phyloP scores from a whole-genome alignment of 768 basidiomycete genomes.

The Mycena olivaceomarginata region DNA sequence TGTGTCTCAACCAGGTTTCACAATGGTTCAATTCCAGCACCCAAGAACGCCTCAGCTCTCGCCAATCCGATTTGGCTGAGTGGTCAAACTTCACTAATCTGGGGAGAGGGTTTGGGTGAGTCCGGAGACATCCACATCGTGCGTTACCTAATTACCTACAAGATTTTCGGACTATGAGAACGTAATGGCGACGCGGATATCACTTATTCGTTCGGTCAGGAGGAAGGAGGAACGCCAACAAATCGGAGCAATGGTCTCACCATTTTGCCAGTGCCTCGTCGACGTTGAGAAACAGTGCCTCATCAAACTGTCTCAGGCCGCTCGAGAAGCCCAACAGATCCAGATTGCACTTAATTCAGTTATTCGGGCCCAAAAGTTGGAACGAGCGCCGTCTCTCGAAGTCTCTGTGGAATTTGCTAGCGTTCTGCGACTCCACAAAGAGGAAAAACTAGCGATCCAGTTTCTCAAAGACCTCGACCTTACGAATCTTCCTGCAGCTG shows the following conservation, averaged over 20 bases:
- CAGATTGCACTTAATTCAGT: constrained; percentile 94
- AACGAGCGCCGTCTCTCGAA: constrained; percentile 63
- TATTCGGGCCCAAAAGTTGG: constrained; percentile 82
- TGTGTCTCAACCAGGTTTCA: constrained; percentile 88
- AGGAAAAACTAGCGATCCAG: constrained; percentile 89
- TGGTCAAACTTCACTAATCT: constrained; percentile 69
- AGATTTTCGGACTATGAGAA: constrained; percentile 85
- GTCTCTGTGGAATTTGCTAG: constrained; percentile 90
- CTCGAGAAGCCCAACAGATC: constrained; percentile 78
- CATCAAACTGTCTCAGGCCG: constrained; percentile 81
- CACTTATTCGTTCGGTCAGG: constrained; percentile 84
- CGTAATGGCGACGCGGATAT: constrained; percentile 87
- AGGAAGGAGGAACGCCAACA: constrained; percentile 84
- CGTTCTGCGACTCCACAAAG: constrained; percentile 92
- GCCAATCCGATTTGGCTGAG: constrained; percentile 54
- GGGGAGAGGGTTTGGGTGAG: constrained; percentile 81
- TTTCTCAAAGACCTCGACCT: constrained; percentile 71
- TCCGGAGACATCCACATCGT: constrained; percentile 27
- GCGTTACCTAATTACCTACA: constrained; percentile 51
- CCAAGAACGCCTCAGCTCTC: constrained; percentile 58
- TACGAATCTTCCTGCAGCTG: constrained; percentile 34
- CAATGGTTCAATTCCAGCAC: constrained; percentile 70
- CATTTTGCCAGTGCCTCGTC: constrained; percentile 69
- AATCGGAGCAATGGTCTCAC: constrained; percentile 81
- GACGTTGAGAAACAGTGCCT: constrained; percentile 84